phyloP scores from a whole-genome alignment of 495 filamentous ascomycete species.

The Neurospora sp. region DNA sequence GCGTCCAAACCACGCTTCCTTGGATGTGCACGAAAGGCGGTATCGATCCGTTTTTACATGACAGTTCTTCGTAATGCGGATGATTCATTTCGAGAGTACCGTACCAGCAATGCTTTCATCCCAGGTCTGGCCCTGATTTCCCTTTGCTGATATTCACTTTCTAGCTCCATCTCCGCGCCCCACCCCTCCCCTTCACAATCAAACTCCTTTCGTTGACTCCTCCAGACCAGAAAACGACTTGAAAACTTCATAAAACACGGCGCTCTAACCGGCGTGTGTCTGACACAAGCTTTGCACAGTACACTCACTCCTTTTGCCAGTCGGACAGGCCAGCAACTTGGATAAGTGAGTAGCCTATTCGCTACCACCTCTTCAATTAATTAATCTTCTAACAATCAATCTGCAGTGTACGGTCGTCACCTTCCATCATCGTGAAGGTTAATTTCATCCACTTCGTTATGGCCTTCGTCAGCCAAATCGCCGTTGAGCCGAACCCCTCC shows the following conservation, averaged over 20 bases:
- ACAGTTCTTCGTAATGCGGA: neutral
- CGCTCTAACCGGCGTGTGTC: too few relatives aligned
- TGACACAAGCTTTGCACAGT: neutral
- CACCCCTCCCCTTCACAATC: neutral
- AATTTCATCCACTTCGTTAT: neutral
- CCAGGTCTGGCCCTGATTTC: neutral
- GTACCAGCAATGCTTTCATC: neutral
- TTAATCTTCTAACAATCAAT: neutral
- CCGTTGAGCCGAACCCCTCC: neutral
- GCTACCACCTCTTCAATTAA: neutral
- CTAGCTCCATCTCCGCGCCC: neutral
- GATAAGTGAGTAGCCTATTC: neutral
- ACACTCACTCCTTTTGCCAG: neutral
- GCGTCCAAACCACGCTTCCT: too few relatives aligned
- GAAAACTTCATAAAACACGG: neutral
- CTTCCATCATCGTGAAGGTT: neutral
- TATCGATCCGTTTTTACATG: neutral
- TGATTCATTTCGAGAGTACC: neutral
- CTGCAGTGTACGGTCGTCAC: neutral
- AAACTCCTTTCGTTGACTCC: neutral
- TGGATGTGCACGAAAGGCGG: too few relatives aligned
- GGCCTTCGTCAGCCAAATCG: neutral
- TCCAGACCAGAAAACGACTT: neutral
- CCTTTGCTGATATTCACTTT: neutral
- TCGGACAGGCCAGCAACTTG: neutral